Conservation (phyloP, 768 basidiomycete genomes). For the Heimioporus sp. region DNA sequence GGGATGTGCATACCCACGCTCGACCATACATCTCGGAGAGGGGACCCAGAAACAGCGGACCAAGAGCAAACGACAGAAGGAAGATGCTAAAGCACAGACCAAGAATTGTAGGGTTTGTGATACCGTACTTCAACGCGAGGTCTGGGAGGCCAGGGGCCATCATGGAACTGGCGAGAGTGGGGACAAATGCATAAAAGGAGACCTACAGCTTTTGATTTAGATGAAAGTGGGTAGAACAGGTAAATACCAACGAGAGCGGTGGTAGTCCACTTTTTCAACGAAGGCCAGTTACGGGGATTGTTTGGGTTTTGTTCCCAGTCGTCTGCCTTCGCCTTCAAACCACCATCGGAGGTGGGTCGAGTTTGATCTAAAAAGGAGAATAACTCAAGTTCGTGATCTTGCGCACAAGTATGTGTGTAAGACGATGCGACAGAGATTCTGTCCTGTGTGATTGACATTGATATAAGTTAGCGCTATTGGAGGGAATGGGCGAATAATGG, state of each 20-base stretch:
- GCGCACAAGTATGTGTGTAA: background rate
- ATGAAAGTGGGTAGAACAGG: constrained; percentile 27
- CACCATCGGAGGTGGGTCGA: constrained; percentile 43
- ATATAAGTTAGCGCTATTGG: too few species aligned
- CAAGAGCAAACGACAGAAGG: constrained; percentile 62
- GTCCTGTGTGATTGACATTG: constrained; percentile 4
- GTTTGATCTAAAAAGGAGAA: constrained; percentile 31
- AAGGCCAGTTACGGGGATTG: constrained; percentile 69
- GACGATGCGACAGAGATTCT: constrained; percentile 16
- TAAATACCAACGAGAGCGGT: constrained; percentile 48
- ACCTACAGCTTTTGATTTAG: constrained; percentile 37
- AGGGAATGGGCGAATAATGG: background rate
- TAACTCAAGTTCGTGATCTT: background rate
- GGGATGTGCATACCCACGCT: constrained; percentile 47
- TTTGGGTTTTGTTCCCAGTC: constrained; percentile 58
- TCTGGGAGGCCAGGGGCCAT: constrained; percentile 67
- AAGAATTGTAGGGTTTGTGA: constrained; percentile 49
- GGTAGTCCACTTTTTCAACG: constrained; percentile 56
- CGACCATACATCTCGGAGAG: constrained; percentile 75
- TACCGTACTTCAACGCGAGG: constrained; percentile 48
- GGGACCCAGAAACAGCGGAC: constrained; percentile 65
- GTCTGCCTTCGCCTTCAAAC: constrained; percentile 37
- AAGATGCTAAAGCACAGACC: constrained; percentile 64
- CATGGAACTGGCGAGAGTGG: constrained; percentile 56
- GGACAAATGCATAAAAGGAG: constrained; percentile 56